Percentiles rank a stretch among this genome's conserved stretches.
These are phyloP conservation scores for Mortierella sp. DNA, from an alignment of 371 early-diverging fungal species.

Conservation along the genomic window DNA sequence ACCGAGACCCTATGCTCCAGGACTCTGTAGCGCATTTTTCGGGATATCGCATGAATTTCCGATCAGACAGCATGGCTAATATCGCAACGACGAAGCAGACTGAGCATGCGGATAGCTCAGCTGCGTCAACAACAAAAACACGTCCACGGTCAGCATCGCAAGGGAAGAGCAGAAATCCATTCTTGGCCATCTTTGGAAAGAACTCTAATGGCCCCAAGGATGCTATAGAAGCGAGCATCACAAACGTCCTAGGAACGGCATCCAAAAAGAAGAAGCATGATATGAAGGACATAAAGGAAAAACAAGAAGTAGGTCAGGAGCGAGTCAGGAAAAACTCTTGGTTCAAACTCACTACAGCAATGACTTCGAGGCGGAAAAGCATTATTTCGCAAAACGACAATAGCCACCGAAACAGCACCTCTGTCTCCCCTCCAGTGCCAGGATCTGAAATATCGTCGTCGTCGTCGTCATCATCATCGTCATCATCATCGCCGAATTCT, in stretches of 20 bases:
- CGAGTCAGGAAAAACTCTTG: neutral
- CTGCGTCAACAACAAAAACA: neutral
- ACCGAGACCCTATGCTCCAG: constrained; percentile 10
- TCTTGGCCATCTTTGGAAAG: constrained; percentile 30
- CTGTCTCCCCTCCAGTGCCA: neutral
- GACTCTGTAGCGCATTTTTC: constrained; percentile 17
- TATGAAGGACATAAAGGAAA: neutral
- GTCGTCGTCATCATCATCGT: neutral
- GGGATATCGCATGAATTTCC: constrained; percentile 15
- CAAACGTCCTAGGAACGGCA: neutral
- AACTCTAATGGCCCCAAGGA: neutral
- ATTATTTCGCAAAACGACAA: neutral
- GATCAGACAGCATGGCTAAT: neutral
- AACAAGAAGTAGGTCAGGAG: neutral
- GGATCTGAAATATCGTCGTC: constrained; percentile 5
- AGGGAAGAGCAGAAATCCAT: constrained; percentile 15
- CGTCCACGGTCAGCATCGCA: neutral
- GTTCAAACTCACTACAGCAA: neutral
- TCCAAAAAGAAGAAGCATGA: neutral
- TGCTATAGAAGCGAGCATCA: neutral
- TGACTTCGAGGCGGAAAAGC: neutral
- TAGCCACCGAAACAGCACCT: neutral
- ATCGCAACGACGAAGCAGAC: neutral
- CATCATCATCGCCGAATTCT: neutral
- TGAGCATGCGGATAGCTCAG: no score